Evolutionary conservation across 208 protist genomes (phyloP).

Genomic region (Vickermania ingenoplastis): DNA sequence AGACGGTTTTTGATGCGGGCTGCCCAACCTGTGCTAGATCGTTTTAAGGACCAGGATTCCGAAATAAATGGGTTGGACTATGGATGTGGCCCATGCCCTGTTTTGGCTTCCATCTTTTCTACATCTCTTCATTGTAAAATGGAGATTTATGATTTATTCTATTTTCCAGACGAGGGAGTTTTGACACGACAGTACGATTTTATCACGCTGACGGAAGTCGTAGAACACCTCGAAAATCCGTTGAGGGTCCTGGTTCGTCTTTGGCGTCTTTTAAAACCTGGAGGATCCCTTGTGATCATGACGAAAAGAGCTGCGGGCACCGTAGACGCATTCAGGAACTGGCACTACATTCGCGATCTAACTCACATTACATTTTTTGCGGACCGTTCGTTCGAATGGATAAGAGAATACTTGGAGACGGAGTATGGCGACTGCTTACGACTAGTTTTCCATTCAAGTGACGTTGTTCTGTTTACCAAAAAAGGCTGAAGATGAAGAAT

Average conservation of each 20-base stretch:
- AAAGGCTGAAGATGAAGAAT: constrained; percentile 3
- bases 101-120: constrained; percentile 16
- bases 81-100: constrained; percentile 33
- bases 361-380: constrained; percentile 46
- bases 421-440: constrained; percentile 4
- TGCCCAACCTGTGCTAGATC: constrained; percentile 15
- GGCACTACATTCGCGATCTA: constrained; percentile 51
- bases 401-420: constrained; percentile 7
- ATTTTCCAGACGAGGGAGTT: constrained; percentile 15
- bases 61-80: constrained; percentile 28
- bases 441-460: constrained; percentile 12
- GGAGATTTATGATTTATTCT: constrained; percentile 35
- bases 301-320: constrained; percentile 31
- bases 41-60: not conserved
- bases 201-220: constrained; percentile 36
- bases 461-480: constrained; percentile 18
- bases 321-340: constrained; percentile 30
- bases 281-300: constrained; percentile 38
- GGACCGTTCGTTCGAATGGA: constrained; percentile 21
- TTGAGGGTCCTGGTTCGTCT: constrained; percentile 9
- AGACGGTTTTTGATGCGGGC: constrained; percentile 26
- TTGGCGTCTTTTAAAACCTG: constrained; percentile 14
- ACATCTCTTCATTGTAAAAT: constrained; percentile 14
- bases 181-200: constrained; percentile 20
- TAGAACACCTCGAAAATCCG: constrained; percentile 39